These are phyloP conservation scores for Microstegium vimineum DNA, from an alignment of 176 grass and related monocot genomes.

Conservation along the genomic window DNA sequence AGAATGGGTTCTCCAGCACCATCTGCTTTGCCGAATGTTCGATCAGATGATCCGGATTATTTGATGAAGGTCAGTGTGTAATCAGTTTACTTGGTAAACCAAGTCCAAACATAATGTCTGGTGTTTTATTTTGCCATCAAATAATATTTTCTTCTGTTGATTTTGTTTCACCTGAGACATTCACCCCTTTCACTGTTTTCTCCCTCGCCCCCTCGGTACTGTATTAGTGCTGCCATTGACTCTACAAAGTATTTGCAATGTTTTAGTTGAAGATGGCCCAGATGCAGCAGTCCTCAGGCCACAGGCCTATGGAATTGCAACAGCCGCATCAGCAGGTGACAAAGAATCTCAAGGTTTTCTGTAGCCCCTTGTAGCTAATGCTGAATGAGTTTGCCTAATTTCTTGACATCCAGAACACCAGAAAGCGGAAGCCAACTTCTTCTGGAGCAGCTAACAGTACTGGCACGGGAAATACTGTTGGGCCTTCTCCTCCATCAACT, in stretches of 20 bases:
- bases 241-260: constrained; percentile 29
- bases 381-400: constrained; percentile 23
- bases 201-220: background rate
- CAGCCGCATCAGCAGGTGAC: constrained; percentile 19
- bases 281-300: constrained; percentile 80
- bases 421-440: constrained; percentile 88
- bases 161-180: background rate
- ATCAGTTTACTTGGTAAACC: background rate
- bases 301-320: constrained; percentile 63
- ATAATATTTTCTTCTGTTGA: background rate
- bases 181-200: background rate
- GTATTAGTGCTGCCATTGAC: background rate
- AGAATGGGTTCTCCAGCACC: constrained; percentile 81
- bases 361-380: background rate
- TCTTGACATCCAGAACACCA: constrained; percentile 54
- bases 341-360: constrained; percentile 6
- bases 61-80: constrained; percentile 54
- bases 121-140: background rate
- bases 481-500: constrained; percentile 86
- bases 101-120: constrained; percentile 9
- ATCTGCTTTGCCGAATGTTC: constrained; percentile 73
- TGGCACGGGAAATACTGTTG: constrained; percentile 81
- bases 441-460: constrained; percentile 90
- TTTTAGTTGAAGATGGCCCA: constrained; percentile 73
- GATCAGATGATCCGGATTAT: constrained; percentile 55